phyloP scores from a whole-genome alignment of 2,329 filamentous ascomycete species.

The Dactylellina haptotyla region DNA sequence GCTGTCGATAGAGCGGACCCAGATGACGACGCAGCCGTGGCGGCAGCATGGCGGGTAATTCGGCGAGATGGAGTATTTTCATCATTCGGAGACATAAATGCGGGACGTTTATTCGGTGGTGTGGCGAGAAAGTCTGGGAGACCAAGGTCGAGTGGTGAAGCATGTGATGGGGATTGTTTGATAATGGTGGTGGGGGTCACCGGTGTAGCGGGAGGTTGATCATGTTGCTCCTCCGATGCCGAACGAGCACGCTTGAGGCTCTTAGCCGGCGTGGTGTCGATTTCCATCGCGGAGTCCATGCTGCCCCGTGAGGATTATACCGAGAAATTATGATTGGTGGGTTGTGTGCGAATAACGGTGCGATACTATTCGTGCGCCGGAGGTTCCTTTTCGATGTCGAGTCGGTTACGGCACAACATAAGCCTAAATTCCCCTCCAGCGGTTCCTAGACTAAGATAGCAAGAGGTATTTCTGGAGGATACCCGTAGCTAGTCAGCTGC shows the following conservation, averaged over 20 bases:
- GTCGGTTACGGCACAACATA: too few relatives aligned
- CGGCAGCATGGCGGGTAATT: conserved; percentile 29
- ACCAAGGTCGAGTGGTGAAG: conserved; percentile 22
- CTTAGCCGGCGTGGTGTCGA: conserved; percentile 20
- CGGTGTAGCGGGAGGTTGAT: background rate
- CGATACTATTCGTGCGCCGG: background rate
- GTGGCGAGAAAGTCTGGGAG: conserved; percentile 29
- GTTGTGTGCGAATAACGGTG: background rate
- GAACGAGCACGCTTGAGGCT: conserved; percentile 38
- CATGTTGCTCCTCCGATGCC: conserved; percentile 24
- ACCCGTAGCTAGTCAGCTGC: too few relatives aligned
- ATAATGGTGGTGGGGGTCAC: background rate
- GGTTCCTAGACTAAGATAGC: too few relatives aligned
- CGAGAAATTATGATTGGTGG: background rate
- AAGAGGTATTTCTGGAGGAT: too few relatives aligned
- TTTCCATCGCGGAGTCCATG: conserved; percentile 21
- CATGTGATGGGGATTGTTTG: background rate
- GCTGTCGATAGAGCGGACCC: too few relatives aligned
- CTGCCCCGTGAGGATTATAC: background rate
- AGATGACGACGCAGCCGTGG: background rate
- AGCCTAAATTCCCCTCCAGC: too few relatives aligned
- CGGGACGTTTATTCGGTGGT: conserved; percentile 17
- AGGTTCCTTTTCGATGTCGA: background rate
- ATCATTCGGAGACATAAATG: conserved; percentile 3
- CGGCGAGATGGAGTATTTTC: conserved; percentile 11